Base-by-base conservation (phyloP, 495 filamentous ascomycete species). In the Tuber umbilicatum region DNA sequence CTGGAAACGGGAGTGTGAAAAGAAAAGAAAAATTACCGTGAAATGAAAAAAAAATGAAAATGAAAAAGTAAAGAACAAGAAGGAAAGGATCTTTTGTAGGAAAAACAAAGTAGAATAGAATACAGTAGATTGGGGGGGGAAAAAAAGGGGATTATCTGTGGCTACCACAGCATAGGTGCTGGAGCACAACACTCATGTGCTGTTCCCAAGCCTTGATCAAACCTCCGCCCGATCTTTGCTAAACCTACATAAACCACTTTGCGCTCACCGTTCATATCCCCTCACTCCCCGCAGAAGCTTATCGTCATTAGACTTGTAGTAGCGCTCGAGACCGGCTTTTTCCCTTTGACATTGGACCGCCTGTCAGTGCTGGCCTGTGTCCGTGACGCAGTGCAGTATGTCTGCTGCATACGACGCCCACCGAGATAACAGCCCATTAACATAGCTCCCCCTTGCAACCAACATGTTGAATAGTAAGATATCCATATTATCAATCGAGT, bases 121-220 rank as follows among this genome's bases (percentile, higher is more conserved):
- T 12, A 31, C 2, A 14, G 4, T 1, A 64, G 23, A n/a, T n/a
- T n/a, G n/a, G n/a, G n/a, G n/a, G n/a, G n/a, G n/a, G n/a, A 55
- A 55, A 55, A 6, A 7, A 55, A n/a, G n/a, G 0, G 9, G 21
- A 21, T 69, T 69, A 64, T 70, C 68, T 69, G 71, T 78, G 77
- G 72, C 75, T 74, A 35, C 9, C 9, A 9, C 9, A 40, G 39
- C 39, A 40, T 40, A 40, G n/a, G n/a, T n/a, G n/a, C n/a, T n/a
- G n/a, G n/a, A 5, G 70, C 73, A 69, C n/a, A 21, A n/a, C 68
- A 73, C 10, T 3, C 2, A 31, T 64, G 27, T 64, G 55, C 10
- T 9, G n/a, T 31, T 64, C 12, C 75, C 76, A 74, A 78, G 78
- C 77, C 77, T 78, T 79, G 75, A 69, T 79, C 74, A 78, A 72